Evolutionary conservation across 768 basidiomycete species (phyloP).

Genomic region (Termitomyces sp.): DNA sequence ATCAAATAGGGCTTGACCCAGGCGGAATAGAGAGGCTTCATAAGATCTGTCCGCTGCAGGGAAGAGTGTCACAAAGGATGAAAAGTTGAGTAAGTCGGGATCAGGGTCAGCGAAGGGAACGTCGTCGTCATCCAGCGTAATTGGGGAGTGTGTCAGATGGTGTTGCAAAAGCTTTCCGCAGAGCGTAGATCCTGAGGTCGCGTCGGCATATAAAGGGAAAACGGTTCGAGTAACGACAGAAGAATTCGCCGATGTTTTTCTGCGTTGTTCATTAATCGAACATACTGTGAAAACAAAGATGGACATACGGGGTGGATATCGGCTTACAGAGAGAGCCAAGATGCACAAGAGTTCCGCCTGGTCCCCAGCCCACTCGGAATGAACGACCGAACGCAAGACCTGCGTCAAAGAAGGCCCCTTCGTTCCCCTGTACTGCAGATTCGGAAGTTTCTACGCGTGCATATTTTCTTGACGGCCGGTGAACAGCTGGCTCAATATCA

Average conservation of each 20-base stretch:
- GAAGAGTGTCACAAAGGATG: slow-evolving; percentile 72
- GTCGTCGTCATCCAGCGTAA: slow-evolving; percentile 64
- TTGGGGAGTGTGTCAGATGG: slow-evolving; percentile 70
- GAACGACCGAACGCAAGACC: slow-evolving; percentile 84
- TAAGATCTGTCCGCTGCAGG: slow-evolving; percentile 64
- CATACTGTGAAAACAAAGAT: background rate
- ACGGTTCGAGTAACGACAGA: slow-evolving; percentile 53
- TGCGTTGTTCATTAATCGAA: slow-evolving; percentile 19
- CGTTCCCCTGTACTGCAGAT: slow-evolving; percentile 61
- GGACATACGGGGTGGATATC: slow-evolving; percentile 46
- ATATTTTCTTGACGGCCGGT: slow-evolving; percentile 78
- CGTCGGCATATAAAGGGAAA: slow-evolving; percentile 34
- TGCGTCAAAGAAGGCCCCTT: slow-evolving; percentile 71
- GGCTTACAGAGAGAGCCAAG: slow-evolving; percentile 72
- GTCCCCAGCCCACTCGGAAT: slow-evolving; percentile 90
- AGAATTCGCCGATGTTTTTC: slow-evolving; percentile 56
- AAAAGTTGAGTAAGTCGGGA: slow-evolving; percentile 60
- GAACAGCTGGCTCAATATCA: slow-evolving; percentile 60
- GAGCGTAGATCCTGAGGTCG: slow-evolving; percentile 32
- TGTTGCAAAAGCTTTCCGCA: slow-evolving; percentile 69
- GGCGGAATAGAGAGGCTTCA: slow-evolving; percentile 81
- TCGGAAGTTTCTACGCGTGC: slow-evolving; percentile 66
- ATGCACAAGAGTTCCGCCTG: slow-evolving; percentile 71
- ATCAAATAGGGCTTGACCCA: slow-evolving; percentile 89
- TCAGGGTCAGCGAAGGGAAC: slow-evolving; percentile 69